Evolutionary conservation across 805 yeast genomes (phyloP), one percentile per base, ranked within the genome.

Genomic region (Cephaloascus albidus): DNA sequence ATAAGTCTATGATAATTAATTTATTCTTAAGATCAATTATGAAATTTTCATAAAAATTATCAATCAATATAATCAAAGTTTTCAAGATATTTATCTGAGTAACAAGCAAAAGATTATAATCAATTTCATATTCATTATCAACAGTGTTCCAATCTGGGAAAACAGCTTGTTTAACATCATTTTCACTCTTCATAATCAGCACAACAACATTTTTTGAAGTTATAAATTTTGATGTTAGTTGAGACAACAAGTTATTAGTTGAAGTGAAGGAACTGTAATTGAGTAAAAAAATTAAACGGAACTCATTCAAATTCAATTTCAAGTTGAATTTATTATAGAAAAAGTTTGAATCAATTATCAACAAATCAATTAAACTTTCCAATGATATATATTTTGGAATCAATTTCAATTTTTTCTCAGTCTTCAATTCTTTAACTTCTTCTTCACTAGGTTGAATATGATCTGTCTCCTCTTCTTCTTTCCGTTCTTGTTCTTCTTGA

Each of bases 11-110:
- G 50, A 86, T 70, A 2, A 72, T 63, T 3, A 66, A 61, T 47
- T 82, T 78, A 49, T 81, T 78, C 10, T 61, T 57, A 44, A 81
- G 52, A 48, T 83, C 85, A 53, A 79, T 83, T 3, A 81, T 70
- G 51, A 89, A 85, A 53, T 85, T 93, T 20, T 73, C 60, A 54
- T 81, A 88, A 53, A 83, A 85, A 47, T 81, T 80, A 36, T 76
- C 70, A 17, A 86, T 76, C 56, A 94, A 70, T 23, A 81, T 72
- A 35, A 78, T 70, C 41, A 87, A 62, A 0, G 87, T 85, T 53
- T 85, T 94, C 43, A 88, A 63, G 26, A 88, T 76, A 33, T 94
- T 94, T 31, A 83, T 68, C 53, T 88, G 93, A 34, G 89, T 84
- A 51, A 81, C 85, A 10, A 83, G 78, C 35, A 85, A 78, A 40